phyloP scores from a whole-genome alignment of 805 yeast species.

The Candida coleopterorum region DNA sequence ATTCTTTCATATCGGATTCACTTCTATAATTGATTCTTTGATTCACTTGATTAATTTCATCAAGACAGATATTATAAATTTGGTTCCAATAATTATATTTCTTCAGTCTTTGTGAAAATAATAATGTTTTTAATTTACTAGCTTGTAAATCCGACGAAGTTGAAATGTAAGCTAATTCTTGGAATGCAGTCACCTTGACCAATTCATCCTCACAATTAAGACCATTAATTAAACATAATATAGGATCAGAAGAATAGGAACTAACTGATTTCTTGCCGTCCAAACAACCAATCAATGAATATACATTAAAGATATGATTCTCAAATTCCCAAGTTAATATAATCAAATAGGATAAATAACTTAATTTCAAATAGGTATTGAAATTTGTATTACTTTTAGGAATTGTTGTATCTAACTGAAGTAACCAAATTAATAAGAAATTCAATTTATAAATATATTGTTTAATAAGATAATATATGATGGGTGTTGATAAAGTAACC shows the following conservation, averaged over 20 bases:
- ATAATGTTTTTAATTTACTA: slow-evolving; percentile 43
- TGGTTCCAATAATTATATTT: slow-evolving; percentile 52
- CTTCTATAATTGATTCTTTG: slow-evolving; percentile 34
- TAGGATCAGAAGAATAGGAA: slow-evolving; percentile 54
- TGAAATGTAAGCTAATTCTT: slow-evolving; percentile 65
- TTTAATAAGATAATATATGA: slow-evolving; percentile 38
- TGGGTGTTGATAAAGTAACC: slow-evolving; percentile 28
- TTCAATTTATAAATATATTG: slow-evolving; percentile 35
- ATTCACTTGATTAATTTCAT: slow-evolving; percentile 47
- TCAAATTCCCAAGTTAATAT: slow-evolving; percentile 48
- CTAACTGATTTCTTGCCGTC: slow-evolving; percentile 62
- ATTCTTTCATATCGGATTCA: slow-evolving; percentile 24
- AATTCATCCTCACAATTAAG: slow-evolving; percentile 33
- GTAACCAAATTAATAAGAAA: slow-evolving; percentile 23
- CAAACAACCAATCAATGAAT: slow-evolving; percentile 67
- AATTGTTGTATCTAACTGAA: slow-evolving; percentile 34
- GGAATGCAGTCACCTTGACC: slow-evolving; percentile 61
- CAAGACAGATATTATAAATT: slow-evolving; percentile 55
- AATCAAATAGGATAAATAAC: slow-evolving; percentile 29
- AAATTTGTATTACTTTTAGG: slow-evolving; percentile 37
- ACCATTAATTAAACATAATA: slow-evolving; percentile 61
- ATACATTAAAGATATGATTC: slow-evolving; percentile 58
- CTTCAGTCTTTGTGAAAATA: slow-evolving; percentile 48
- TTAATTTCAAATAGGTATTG: slow-evolving; percentile 22
- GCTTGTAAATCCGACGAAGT: slow-evolving; percentile 41